Evolutionary conservation across 306 rosid genomes (phyloP).

Genomic region (Crotalaria pallida): DNA sequence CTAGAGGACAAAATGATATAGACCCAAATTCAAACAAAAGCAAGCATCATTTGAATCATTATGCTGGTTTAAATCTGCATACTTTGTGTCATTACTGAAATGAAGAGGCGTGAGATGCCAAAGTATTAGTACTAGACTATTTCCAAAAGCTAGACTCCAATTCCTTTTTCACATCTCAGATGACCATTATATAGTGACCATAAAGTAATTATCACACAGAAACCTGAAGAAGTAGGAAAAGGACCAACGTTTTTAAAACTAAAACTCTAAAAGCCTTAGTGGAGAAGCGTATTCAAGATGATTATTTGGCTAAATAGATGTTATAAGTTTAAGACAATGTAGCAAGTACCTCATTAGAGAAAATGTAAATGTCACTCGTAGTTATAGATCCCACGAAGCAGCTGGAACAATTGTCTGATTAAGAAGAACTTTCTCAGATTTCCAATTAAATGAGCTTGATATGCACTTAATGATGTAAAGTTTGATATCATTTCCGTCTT

Average conservation of each 20-base stretch:
- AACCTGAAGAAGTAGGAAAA: not conserved
- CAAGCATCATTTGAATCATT: not conserved
- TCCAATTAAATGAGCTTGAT: slow-evolving; percentile 77
- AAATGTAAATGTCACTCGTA: slow-evolving; percentile 46
- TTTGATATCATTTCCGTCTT: slow-evolving; percentile 38
- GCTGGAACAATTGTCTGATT: slow-evolving; percentile 51
- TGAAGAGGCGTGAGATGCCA: not conserved
- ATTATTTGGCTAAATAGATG: not conserved
- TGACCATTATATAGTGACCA: not conserved
- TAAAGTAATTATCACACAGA: not conserved
- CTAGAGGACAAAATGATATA: not conserved
- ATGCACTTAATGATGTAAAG: slow-evolving; percentile 77
- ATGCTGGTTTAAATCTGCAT: not conserved
- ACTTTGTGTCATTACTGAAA: not conserved
- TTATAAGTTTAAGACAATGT: not conserved
- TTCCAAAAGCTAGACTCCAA: not conserved
- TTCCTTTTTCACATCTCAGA: not conserved
- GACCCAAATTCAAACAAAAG: not conserved
- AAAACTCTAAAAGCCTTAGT: no score
- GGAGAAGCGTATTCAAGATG: not conserved
- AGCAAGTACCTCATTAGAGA: slow-evolving; percentile 37
- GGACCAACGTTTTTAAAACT: not conserved
- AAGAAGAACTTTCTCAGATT: slow-evolving; percentile 42
- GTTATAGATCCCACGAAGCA: slow-evolving; percentile 56
- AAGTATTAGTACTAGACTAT: not conserved